Evolutionary conservation across 2,329 filamentous ascomycete genomes (phyloP).

Genomic region (Calonectria pseudoturangicola): DNA sequence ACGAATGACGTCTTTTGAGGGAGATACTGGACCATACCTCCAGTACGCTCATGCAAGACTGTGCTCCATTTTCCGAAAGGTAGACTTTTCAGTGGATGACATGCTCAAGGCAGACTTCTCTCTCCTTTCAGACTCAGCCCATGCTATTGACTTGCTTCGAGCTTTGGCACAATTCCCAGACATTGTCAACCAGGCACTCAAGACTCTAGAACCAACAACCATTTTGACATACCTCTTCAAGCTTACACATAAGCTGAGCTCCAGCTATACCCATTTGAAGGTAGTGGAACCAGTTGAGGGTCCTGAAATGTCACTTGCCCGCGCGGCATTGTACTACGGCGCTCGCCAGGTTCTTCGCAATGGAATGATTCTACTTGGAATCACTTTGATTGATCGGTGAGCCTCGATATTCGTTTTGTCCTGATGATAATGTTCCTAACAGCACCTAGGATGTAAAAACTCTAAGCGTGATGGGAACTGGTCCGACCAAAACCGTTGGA

Average conservation of each 20-base stretch:
- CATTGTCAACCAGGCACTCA: conserved; percentile 76
- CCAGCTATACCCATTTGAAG: conserved; percentile 83
- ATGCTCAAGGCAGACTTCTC: conserved; percentile 54
- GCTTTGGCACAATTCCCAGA: conserved; percentile 79
- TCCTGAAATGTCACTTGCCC: conserved; percentile 73
- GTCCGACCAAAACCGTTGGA: no score
- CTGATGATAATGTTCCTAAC: not conserved
- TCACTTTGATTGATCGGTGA: conserved; percentile 56
- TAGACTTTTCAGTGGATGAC: conserved; percentile 38
- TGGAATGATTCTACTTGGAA: conserved; percentile 78
- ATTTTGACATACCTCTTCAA: conserved; percentile 83
- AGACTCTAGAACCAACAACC: conserved; percentile 79
- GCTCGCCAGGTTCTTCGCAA: conserved; percentile 79
- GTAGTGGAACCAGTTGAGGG: conserved; percentile 81
- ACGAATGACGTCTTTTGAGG: conserved; percentile 83
- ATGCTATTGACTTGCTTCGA: conserved; percentile 76
- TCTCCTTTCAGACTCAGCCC: conserved; percentile 44
- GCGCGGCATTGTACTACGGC: conserved; percentile 77
- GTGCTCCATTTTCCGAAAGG: conserved; percentile 63
- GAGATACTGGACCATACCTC: conserved; percentile 83
- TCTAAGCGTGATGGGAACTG: no score
- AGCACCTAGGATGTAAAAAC: not conserved
- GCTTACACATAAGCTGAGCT: conserved; percentile 84
- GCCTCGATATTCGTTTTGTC: not conserved
- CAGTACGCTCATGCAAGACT: conserved; percentile 82